Evolutionary conservation across 306 rosid genomes (phyloP), one percentile per base, ranked within the genome.

Genomic region (Prunus kanzakura): DNA sequence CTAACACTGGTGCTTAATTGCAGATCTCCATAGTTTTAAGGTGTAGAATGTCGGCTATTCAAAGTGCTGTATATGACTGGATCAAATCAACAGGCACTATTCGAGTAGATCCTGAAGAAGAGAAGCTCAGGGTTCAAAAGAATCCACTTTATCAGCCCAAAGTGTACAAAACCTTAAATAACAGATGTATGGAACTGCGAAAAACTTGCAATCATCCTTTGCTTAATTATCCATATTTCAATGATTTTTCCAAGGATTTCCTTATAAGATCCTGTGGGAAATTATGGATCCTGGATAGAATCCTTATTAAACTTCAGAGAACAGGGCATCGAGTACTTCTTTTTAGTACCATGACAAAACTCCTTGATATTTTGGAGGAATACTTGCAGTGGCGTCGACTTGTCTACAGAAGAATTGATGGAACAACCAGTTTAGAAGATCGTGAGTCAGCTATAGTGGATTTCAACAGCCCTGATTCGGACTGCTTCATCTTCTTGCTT

Each of bases 281-380:
- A 82, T 74, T 95, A 85, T 95, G 98, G 98, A 95, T 95, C 81
- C 80, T 95, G 79, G 97, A 92, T 76, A 84, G 98, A 81, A 89
- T 95, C 72, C 98, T 95, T 69, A 84, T 95, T 73, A 95, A 95
- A 82, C 98, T 95, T 75, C 91, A 95, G 82, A 91, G 86, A 86
- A 90, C 98, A 16, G 97, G 98, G 58, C 98, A 95, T 80, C 87
- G 98, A 56, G 98, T 95, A 60, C 89, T 95, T 67, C 95, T 95
- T 72, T 95, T 95, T 81, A 95, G 98, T 84, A 95, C 98, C 77
- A 95, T 95, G 98, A 95, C 98, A 18, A 95, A 89, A 78, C 96
- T 95, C 68, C 93, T 95, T 43, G 98, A 95, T 79, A 86, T 95
- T 64, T 83, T 95, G 86, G 98, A 95, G 84, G 97, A 95, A 75